phyloP scores from a whole-genome alignment of 2,329 filamentous ascomycete genomes.

The Epichloe baconii region DNA sequence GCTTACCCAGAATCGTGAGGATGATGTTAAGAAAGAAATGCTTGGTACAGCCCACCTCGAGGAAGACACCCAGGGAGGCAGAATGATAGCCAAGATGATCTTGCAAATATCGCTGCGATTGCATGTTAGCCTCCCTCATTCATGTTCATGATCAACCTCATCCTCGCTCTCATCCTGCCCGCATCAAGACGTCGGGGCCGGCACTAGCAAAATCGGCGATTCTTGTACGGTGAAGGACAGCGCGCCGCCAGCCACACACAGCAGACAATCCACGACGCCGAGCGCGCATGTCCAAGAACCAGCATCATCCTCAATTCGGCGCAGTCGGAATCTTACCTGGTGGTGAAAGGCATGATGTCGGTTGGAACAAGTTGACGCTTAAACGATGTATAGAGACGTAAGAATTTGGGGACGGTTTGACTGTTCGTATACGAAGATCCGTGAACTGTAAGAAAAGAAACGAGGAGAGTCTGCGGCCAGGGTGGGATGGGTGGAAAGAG shows the following conservation, averaged over 20 bases:
- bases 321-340: constrained; percentile 31
- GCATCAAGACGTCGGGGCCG: not conserved
- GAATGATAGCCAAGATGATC: constrained; percentile 74
- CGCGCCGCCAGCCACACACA: not conserved
- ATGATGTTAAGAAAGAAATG: constrained; percentile 90
- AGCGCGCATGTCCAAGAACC: not conserved
- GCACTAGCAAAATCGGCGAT: not conserved
- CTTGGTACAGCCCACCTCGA: constrained; percentile 78
- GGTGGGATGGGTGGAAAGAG: not conserved
- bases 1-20: constrained; percentile 57
- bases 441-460: not conserved
- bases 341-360: constrained; percentile 45
- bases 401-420: not conserved
- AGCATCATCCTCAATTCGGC: not conserved
- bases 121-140: not conserved
- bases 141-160: not conserved
- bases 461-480: not conserved
- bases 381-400: not conserved
- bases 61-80: constrained; percentile 85
- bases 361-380: constrained; percentile 3
- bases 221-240: not conserved
- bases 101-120: constrained; percentile 43
- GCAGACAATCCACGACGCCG: not conserved
- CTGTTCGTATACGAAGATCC: not conserved
- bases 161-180: not conserved